These are phyloP conservation scores for Termitomyces sp. DNA, from an alignment of 768 basidiomycete species.

Conservation along the genomic window DNA sequence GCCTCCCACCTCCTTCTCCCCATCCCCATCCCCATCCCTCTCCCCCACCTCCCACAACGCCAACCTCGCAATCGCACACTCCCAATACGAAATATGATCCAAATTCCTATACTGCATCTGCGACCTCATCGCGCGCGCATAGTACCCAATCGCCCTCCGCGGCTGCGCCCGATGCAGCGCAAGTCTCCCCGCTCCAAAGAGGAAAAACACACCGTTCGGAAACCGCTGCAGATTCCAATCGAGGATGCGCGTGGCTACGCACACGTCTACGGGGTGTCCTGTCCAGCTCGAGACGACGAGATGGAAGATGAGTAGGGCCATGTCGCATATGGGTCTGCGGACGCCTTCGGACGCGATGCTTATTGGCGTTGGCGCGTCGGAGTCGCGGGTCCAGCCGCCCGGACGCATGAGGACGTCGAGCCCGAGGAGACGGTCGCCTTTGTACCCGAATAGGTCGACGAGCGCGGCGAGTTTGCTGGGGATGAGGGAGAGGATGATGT, in stretches of 20 bases:
- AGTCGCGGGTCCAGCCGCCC: constrained; percentile 81
- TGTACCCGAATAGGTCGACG: constrained; percentile 88
- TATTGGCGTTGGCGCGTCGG: too few species aligned
- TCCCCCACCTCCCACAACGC: constrained; percentile 63
- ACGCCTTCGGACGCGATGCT: too few species aligned
- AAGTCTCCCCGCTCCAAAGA: constrained; percentile 88
- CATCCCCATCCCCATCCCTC: background rate
- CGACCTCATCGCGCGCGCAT: constrained; percentile 59
- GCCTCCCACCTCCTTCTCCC: constrained; percentile 3
- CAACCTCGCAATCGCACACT: constrained; percentile 75
- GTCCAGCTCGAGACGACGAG: constrained; percentile 79
- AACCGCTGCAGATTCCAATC: constrained; percentile 83
- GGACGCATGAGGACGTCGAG: constrained; percentile 55
- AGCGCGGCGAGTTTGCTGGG: constrained; percentile 40
- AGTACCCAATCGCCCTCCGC: constrained; percentile 65
- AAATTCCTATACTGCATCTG: constrained; percentile 72
- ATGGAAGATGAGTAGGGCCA: constrained; percentile 88
- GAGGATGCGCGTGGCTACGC: constrained; percentile 70
- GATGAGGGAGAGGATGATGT: background rate
- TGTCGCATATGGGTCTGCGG: too few species aligned
- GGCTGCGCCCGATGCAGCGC: constrained; percentile 75
- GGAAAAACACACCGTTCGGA: constrained; percentile 76
- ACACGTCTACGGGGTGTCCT: constrained; percentile 76
- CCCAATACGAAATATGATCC: constrained; percentile 82
- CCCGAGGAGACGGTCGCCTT: constrained; percentile 73